Base-by-base conservation (phyloP, 331 rosid species). In the Dryas integrifolia region DNA sequence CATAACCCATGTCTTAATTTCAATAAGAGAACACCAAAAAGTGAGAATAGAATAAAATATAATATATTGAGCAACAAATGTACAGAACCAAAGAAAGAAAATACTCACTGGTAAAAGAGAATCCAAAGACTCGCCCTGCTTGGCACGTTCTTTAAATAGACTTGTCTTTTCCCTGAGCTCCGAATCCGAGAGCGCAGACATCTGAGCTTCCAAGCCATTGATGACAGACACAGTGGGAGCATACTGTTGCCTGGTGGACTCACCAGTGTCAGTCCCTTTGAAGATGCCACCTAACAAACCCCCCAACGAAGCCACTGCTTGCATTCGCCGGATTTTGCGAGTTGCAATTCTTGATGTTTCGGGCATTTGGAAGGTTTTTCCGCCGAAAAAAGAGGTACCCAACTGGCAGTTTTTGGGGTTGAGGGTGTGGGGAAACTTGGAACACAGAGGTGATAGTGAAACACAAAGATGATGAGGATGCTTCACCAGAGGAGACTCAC, bases 261-360 rank as follows among this genome's bases (percentile, higher is more conserved):
- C 97, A 2, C 98, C 98, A 5, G 92, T 89, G 77, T 91, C 98
- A 0, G 81, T 67, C 8, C 97, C 95, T 72, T 86, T 86, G 75
- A 94, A 94, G 55, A 94, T 84, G 11, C 96, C 92, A 52, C 97
- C 87, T 1, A 94, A 76, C 18, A 94, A 82, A 3, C 98, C 98
- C 67, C 98, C 97, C 24, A 94, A 82, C 13, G 96, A 87, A 21
- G 93, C 96, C 18, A 67, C 82, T 15, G 83, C 78, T 44, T 58
- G 75, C 44, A 65, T 35, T 26, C 63, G 82, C 63, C 79, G 83
- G 61, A 70, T 62, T 61, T 79, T 67, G 18, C 41, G 43, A 61
- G 45, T 30, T 35, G 53, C 77, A 60, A 57, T 21, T 16, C 76
- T 82, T 12, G 77, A 74, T 11, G 85, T n/a, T 75, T 67, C 51